A percentile compares a stretch with the other conserved stretches of the same genome.
These are phyloP conservation scores for Fusarium subtropicale DNA, from an alignment of 2,329 filamentous ascomycete species.

Conservation along the genomic window DNA sequence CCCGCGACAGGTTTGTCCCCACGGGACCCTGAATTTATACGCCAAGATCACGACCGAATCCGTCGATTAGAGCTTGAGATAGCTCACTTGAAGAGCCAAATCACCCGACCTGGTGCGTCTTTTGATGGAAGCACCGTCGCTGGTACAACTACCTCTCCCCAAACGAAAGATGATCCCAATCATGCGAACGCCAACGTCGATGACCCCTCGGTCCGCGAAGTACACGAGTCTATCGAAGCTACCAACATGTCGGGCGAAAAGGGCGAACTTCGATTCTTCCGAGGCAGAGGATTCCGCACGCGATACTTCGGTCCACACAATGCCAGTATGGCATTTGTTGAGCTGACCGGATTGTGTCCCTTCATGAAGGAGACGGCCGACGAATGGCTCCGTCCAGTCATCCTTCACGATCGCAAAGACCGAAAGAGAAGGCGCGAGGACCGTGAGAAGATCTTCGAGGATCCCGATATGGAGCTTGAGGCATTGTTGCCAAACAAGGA, in stretches of 20 bases:
- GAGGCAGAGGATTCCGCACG: slow-evolving; percentile 69
- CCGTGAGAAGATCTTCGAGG: slow-evolving; percentile 61
- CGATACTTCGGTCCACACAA: slow-evolving; percentile 71
- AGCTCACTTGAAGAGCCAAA: slow-evolving; percentile 65
- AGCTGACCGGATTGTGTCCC: slow-evolving; percentile 67
- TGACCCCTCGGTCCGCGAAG: slow-evolving; percentile 51
- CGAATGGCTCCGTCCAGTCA: slow-evolving; percentile 69
- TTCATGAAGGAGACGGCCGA: slow-evolving; percentile 73
- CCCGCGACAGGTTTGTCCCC: slow-evolving; percentile 47
- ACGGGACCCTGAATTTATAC: slow-evolving; percentile 53
- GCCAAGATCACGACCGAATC: slow-evolving; percentile 68
- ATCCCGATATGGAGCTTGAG: slow-evolving; percentile 63
- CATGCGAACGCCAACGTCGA: slow-evolving; percentile 47
- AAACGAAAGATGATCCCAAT: slow-evolving; percentile 58
- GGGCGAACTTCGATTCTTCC: slow-evolving; percentile 68
- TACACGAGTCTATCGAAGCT: slow-evolving; percentile 56
- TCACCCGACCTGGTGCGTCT: slow-evolving; percentile 60
- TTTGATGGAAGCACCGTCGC: slow-evolving; percentile 65
- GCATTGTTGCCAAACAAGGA: slow-evolving; percentile 60
- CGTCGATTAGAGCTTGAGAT: slow-evolving; percentile 70
- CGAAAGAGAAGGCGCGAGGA: slow-evolving; percentile 65
- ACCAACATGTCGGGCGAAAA: slow-evolving; percentile 58
- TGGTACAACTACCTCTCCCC: slow-evolving; percentile 58
- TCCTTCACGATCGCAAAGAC: slow-evolving; percentile 67
- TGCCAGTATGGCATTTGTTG: slow-evolving; percentile 69